A percentile compares a stretch with the other conserved stretches of the same genome.
phyloP scores from a whole-genome alignment of 83 land plant species.

The Diphasiastrum complanatum region DNA sequence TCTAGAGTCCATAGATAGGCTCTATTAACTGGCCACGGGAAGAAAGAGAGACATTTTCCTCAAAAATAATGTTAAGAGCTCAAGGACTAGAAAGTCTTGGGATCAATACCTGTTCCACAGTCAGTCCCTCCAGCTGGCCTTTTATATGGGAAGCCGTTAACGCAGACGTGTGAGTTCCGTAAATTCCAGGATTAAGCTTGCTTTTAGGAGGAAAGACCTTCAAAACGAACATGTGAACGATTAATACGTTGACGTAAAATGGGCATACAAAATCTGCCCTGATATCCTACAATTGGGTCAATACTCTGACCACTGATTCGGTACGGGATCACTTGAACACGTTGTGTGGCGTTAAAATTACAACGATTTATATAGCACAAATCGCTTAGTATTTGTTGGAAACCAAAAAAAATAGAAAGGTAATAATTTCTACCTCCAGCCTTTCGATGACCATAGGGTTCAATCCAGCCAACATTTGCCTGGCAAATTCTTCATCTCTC shows the following conservation, averaged over 20 bases:
- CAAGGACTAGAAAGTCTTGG: neutral
- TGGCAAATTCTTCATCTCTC: constrained; percentile 71
- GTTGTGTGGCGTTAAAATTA: neutral
- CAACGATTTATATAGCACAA: neutral
- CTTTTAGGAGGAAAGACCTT: constrained; percentile 78
- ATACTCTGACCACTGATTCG: too few relatives aligned
- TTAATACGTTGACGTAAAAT: neutral
- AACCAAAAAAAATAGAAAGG: neutral
- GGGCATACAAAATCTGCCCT: neutral
- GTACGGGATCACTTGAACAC: neutral
- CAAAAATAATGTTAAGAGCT: neutral
- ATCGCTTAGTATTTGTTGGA: neutral
- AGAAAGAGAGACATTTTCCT: neutral
- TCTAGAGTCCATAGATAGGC: too few relatives aligned
- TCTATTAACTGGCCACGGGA: too few relatives aligned
- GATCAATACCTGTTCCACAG: constrained; percentile 49
- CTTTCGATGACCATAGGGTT: constrained; percentile 67
- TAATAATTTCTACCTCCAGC: constrained; percentile 49
- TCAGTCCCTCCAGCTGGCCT: constrained; percentile 48
- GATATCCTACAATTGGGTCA: neutral
- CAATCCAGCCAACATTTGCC: constrained; percentile 73
- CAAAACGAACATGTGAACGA: constrained; percentile 4
- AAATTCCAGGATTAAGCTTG: constrained; percentile 59
- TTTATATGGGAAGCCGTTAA: constrained; percentile 51
- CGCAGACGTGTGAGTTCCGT: constrained; percentile 72